phyloP scores from a whole-genome alignment of 2,329 filamentous ascomycete genomes.

The Cryphonectria parasitica region DNA sequence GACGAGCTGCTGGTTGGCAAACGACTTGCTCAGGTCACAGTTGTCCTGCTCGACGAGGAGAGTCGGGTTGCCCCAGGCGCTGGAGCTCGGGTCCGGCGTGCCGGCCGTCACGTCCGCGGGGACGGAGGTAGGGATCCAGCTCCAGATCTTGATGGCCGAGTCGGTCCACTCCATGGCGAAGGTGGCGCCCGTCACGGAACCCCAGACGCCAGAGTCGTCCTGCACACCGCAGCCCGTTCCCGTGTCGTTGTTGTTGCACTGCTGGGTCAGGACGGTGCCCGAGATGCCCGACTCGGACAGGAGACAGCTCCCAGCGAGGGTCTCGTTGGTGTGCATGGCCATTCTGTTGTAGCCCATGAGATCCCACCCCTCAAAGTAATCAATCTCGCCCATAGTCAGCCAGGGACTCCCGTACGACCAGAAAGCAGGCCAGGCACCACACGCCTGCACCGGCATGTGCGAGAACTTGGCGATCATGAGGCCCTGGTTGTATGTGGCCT shows the following conservation, averaged over 20 bases:
- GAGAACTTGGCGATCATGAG: conserved; percentile 24
- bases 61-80: conserved; percentile 65
- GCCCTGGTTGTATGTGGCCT: conserved; percentile 20
- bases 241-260: conserved; percentile 15
- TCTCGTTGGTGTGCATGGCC: conserved; percentile 24
- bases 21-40: conserved; percentile 68
- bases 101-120: conserved; percentile 34
- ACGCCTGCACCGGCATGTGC: conserved; percentile 23
- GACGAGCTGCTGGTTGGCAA: conserved; percentile 71
- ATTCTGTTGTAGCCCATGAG: conserved; percentile 18
- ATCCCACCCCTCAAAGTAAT: conserved; percentile 21
- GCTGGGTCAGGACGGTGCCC: conserved; percentile 10
- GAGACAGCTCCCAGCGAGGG: conserved; percentile 12
- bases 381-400: conserved; percentile 25
- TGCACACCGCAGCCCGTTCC: conserved; percentile 16
- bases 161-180: conserved; percentile 24
- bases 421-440: conserved; percentile 27
- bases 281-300: conserved; percentile 11
- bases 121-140: conserved; percentile 11
- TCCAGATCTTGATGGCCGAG: conserved; percentile 24
- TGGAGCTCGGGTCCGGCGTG: conserved; percentile 58
- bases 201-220: conserved; percentile 17
- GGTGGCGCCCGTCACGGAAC: conserved; percentile 14
- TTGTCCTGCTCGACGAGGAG: conserved; percentile 59
- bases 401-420: conserved; percentile 23